Conservation (phyloP, 768 basidiomycete species). For the Coprinopsis cinerea region DNA sequence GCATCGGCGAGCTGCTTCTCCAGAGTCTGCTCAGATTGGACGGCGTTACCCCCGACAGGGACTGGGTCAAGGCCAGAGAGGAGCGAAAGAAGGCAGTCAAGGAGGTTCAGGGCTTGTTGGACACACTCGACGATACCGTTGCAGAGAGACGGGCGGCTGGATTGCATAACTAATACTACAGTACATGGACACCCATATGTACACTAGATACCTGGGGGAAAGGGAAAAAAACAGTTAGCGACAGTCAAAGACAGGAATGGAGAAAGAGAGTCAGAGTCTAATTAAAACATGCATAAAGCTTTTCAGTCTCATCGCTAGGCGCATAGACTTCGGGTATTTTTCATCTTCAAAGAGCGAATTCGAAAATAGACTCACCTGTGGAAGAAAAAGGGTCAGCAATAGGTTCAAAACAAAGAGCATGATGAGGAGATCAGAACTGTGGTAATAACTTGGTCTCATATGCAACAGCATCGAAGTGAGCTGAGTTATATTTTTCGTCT, state of each 20-base stretch:
- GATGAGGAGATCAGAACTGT: not conserved
- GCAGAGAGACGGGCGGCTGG: constrained; percentile 13
- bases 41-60: constrained; percentile 63
- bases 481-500: constrained; percentile 4
- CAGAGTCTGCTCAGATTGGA: constrained; percentile 87
- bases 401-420: not conserved
- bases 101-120: constrained; percentile 78
- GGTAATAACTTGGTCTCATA: constrained; percentile 1
- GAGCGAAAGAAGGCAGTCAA: constrained; percentile 84
- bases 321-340: not conserved
- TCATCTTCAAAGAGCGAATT: not conserved
- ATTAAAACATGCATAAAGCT: constrained; percentile 1
- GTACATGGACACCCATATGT: not conserved
- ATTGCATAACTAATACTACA: not conserved
- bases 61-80: constrained; percentile 73
- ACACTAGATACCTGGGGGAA: too few relatives aligned
- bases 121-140: constrained; percentile 74
- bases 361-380: not conserved
- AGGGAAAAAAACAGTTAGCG: not conserved
- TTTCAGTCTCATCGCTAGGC: not conserved
- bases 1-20: constrained; percentile 77
- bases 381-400: not conserved
- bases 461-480: constrained; percentile 7
- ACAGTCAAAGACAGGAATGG: too few relatives aligned
- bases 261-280: constrained; percentile 1